Evolutionary conservation across 2,329 filamentous ascomycete species (phyloP).

Genomic region (Calonectria pseudoturangicola): DNA sequence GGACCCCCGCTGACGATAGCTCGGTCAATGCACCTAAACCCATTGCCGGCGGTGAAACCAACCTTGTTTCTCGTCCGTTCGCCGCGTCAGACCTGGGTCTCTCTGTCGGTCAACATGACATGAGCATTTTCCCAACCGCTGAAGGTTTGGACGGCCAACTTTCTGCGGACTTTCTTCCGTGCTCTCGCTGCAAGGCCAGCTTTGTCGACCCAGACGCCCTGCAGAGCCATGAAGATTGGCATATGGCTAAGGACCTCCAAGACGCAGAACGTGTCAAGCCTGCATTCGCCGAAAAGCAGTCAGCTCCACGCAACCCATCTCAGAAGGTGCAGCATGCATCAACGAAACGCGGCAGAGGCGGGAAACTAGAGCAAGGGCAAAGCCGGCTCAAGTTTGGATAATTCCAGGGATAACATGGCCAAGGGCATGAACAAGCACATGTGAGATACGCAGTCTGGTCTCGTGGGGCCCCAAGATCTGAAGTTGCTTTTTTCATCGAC

Average conservation of each 20-base stretch:
- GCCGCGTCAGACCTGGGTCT: conserved; percentile 33
- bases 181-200: conserved; percentile 78
- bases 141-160: conserved; percentile 50
- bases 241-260: conserved; percentile 92
- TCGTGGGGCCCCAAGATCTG: conserved; percentile 26
- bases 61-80: conserved; percentile 37
- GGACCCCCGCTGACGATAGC: conserved; percentile 56
- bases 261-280: conserved; percentile 73
- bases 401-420: conserved; percentile 48
- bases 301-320: conserved; percentile 56
- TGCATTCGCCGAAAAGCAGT: conserved; percentile 64
- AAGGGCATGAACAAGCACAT: conserved; percentile 19
- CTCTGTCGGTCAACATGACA: conserved; percentile 37
- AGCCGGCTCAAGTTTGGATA: conserved; percentile 77
- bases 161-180: conserved; percentile 66
- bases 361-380: conserved; percentile 74
- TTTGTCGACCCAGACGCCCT: conserved; percentile 75
- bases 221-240: conserved; percentile 92
- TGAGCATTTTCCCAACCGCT: conserved; percentile 42
- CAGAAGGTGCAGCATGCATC: conserved; percentile 60
- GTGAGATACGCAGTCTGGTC: conserved; percentile 22
- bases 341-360: conserved; percentile 63
- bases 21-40: conserved; percentile 47
- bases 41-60: conserved; percentile 45
- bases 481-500: conserved; percentile 25